phyloP scores from a whole-genome alignment of 768 basidiomycete species.

The Psilocybe subaeruginosa region DNA sequence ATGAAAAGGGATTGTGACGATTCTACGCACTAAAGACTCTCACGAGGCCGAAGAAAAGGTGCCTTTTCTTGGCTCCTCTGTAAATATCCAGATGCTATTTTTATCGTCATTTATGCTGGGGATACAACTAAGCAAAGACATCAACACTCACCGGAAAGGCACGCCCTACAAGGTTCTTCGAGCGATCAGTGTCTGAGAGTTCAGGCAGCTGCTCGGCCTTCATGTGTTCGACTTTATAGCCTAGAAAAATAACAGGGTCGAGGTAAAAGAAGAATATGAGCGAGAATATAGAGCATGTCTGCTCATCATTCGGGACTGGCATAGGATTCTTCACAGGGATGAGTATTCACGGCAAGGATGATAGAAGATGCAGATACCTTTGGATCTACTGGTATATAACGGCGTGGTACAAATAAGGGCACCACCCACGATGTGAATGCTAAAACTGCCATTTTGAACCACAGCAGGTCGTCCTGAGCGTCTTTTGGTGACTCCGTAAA shows the following conservation, averaged over 20 bases:
- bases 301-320: constrained; percentile 41
- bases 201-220: constrained; percentile 56
- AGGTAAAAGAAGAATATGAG: constrained; percentile 51
- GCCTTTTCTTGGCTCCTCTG: constrained; percentile 38
- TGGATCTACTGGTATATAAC: constrained; percentile 53
- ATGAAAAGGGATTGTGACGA: background rate
- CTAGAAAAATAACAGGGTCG: constrained; percentile 48
- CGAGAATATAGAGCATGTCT: constrained; percentile 48
- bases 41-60: constrained; percentile 50
- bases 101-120: constrained; percentile 5
- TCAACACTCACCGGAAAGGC: constrained; percentile 12
- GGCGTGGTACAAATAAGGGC: constrained; percentile 52
- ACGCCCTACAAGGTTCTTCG: constrained; percentile 20
- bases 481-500: constrained; percentile 47
- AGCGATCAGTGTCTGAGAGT: constrained; percentile 58
- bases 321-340: constrained; percentile 30
- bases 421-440: constrained; percentile 36
- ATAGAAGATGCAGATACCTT: constrained; percentile 29
- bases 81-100: constrained; percentile 41
- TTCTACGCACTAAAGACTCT: constrained; percentile 32
- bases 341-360: too few species aligned
- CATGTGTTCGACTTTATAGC: constrained; percentile 43
- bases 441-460: constrained; percentile 50
- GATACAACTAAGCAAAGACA: constrained; percentile 27
- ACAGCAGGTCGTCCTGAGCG: constrained; percentile 39